phyloP scores from a whole-genome alignment of 2,329 filamentous ascomycete genomes.

The Cladosporium sp. region DNA sequence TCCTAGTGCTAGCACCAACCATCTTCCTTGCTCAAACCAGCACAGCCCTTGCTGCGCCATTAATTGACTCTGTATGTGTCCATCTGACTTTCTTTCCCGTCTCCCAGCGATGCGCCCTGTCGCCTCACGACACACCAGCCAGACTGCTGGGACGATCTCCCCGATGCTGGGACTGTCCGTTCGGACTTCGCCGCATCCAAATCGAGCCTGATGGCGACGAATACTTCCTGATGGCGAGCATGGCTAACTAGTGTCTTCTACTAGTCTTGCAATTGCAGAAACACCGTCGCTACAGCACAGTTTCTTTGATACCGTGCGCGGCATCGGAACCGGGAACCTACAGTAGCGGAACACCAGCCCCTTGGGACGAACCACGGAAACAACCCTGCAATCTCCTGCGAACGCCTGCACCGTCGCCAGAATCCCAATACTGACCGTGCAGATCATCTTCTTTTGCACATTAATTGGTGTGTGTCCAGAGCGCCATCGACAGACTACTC shows the following conservation, averaged over 20 bases:
- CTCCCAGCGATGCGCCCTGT: slow-evolving; percentile 9
- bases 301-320: slow-evolving; percentile 31
- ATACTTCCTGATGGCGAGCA: neutral
- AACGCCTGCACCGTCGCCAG: slow-evolving; percentile 36
- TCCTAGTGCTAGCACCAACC: neutral
- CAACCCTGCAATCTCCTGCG: slow-evolving; percentile 41
- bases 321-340: slow-evolving; percentile 32
- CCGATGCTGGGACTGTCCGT: neutral
- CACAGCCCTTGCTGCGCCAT: slow-evolving; percentile 10
- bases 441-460: slow-evolving; percentile 24
- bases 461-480: slow-evolving; percentile 19
- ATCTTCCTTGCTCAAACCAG: slow-evolving; percentile 17
- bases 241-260: slow-evolving; percentile 13
- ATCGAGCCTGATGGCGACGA: neutral
- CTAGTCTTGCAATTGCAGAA: slow-evolving; percentile 22
- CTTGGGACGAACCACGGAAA: slow-evolving; percentile 34
- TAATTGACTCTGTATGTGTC: slow-evolving; percentile 12
- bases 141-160: slow-evolving; percentile 5
- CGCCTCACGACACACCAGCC: slow-evolving; percentile 9
- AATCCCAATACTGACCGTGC: slow-evolving; percentile 25
- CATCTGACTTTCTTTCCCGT: slow-evolving; percentile 10
- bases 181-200: neutral
- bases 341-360: slow-evolving; percentile 36
- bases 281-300: slow-evolving; percentile 32
- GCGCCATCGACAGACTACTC: slow-evolving; percentile 20